Evolutionary conservation across 768 basidiomycete genomes (phyloP).

Genomic region (Clavaria fumosa): DNA sequence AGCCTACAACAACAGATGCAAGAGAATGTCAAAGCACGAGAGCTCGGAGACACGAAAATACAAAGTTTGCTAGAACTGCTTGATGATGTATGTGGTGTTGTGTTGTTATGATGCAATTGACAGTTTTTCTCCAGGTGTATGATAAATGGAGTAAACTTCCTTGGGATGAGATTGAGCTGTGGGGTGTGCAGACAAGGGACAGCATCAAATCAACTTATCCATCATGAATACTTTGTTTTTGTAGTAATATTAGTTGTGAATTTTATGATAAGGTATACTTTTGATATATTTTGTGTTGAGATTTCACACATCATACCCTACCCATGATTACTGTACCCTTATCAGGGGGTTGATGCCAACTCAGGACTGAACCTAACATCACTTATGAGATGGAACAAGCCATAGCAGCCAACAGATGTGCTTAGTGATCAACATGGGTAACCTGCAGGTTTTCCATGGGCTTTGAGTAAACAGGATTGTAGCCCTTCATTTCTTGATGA

Average conservation of each 20-base stretch:
- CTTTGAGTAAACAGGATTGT: too few species aligned
- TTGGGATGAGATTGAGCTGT: constrained; percentile 44
- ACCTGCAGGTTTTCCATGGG: too few species aligned
- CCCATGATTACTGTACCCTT: neutral
- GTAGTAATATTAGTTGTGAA: neutral
- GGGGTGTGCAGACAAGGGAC: constrained; percentile 36
- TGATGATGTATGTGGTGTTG: constrained; percentile 28
- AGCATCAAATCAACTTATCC: constrained; percentile 19
- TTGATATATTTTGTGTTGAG: neutral
- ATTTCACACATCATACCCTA: neutral
- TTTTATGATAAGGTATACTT: neutral
- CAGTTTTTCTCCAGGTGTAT: neutral
- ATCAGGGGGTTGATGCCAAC: too few species aligned
- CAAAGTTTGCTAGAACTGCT: constrained; percentile 30
- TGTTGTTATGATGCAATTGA: constrained; percentile 1
- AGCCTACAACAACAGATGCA: constrained; percentile 32
- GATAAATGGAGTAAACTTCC: constrained; percentile 36
- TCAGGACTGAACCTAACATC: too few species aligned
- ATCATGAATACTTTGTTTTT: constrained; percentile 1
- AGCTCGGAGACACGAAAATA: constrained; percentile 30
- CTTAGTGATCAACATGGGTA: too few species aligned
- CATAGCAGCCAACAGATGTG: too few species aligned
- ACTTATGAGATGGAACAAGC: too few species aligned
- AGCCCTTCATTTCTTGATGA: too few species aligned
- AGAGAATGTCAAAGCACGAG: constrained; percentile 29